A percentile compares a stretch with the other conserved stretches of the same genome.
These are phyloP conservation scores for Penicillium pancosmium DNA, from an alignment of 495 filamentous ascomycete species.

Conservation along the genomic window DNA sequence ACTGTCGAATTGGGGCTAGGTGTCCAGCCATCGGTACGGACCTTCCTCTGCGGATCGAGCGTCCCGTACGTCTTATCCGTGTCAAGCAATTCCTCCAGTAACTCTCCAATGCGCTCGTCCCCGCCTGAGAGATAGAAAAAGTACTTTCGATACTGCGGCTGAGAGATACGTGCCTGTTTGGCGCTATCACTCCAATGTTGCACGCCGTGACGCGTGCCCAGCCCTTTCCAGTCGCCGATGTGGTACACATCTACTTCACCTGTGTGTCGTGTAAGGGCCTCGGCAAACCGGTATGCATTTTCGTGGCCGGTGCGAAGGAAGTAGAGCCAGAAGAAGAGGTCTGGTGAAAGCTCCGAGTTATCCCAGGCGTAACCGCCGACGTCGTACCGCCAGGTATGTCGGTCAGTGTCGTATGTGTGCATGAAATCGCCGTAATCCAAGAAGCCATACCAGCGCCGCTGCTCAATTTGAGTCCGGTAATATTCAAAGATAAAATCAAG, in stretches of 20 bases:
- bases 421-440: constrained; percentile 54
- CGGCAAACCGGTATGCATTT: constrained; percentile 50
- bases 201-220: constrained; percentile 54
- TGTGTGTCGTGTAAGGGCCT: constrained; percentile 51
- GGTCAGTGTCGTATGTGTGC: constrained; percentile 53
- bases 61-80: constrained; percentile 44
- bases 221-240: constrained; percentile 45
- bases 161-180: constrained; percentile 54
- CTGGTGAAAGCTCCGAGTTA: constrained; percentile 56
- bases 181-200: constrained; percentile 53
- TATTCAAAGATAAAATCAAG: constrained; percentile 48
- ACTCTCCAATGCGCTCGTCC: constrained; percentile 47
- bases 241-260: constrained; percentile 57
- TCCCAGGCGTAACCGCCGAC: constrained; percentile 58
- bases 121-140: constrained; percentile 53
- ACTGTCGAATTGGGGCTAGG: constrained; percentile 41
- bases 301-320: constrained; percentile 50
- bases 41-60: constrained; percentile 51
- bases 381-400: constrained; percentile 56
- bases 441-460: constrained; percentile 55
- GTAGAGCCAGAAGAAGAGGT: constrained; percentile 55
- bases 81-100: constrained; percentile 37
- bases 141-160: constrained; percentile 43
- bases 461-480: constrained; percentile 46
- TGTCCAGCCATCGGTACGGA: constrained; percentile 44